Base-by-base conservation (phyloP, 1,284 basidiomycete species). In the Ganoderma boninense region DNA sequence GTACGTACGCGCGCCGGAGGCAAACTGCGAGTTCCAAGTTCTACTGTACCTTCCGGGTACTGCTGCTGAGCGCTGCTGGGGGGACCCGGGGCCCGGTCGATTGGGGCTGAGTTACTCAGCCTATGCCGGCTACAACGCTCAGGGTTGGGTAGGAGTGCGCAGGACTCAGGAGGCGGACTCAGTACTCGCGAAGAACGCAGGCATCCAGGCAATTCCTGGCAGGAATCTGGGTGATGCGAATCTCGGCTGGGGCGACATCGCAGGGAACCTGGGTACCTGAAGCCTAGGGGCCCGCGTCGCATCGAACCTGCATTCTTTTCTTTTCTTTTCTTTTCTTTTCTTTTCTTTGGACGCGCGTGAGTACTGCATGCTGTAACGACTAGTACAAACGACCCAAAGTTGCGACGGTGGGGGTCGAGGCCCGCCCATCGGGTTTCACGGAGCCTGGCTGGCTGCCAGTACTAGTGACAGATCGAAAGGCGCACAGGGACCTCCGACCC, bases 211-310 rank as follows among this genome's bases (percentile, higher is more conserved):
- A 54, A 26, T 26, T 11, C 4, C 29, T 32, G 29, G 29, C 52
- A 54, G 52, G 52, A n/a, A 20, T 14, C 20, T 26, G 52, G 26
- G 14, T 11, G 54, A 26, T 18, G 54, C 52, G 54, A 57, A 20
- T 29, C 16, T 57, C 54, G 54, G 29, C 54, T 35, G 54, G 54
- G 54, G 54, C 18, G 29, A 57, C 54, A 57, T 57, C 54, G 29
- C 16, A 35, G 54, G 54, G 54, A 23, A 20, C 29, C 54, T 20
- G 29, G 54, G 49, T 52, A 57, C 29, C 54, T 57, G 54, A 57
- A 4, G 29, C 29, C 29, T 32, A 32, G 38, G 38, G 38, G 7
- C 49, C 23, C 49, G 23, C 4, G 23, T 26, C 23, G 23, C 4
- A 23, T 26, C 23, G 49, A 13, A 52, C 49, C 26, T 52, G 23